A percentile compares a stretch with the other conserved stretches of the same genome.
These are phyloP conservation scores for Exophiala mesophila DNA, from an alignment of 2,329 filamentous ascomycete genomes.

Conservation along the genomic window DNA sequence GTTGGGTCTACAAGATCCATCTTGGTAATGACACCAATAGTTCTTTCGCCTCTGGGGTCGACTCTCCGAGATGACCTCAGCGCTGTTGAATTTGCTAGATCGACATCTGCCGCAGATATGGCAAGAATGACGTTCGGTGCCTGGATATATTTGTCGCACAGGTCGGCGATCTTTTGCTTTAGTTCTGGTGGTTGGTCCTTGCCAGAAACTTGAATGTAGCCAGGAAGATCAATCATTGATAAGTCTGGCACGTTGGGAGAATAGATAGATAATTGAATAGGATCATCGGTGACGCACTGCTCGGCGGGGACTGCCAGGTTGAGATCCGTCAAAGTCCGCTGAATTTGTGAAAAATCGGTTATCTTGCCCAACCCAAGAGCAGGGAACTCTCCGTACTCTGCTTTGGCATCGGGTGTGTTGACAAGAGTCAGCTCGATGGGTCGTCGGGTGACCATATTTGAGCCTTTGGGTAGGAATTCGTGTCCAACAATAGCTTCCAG, in stretches of 20 bases:
- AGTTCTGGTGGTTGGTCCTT: constrained; percentile 84
- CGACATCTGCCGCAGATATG: constrained; percentile 95
- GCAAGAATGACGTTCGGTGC: constrained; percentile 93
- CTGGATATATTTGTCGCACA: constrained; percentile 98
- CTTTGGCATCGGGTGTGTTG: constrained; percentile 80
- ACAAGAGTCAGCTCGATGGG: constrained; percentile 95
- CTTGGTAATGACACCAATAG: constrained; percentile 98
- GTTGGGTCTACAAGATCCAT: constrained; percentile 92
- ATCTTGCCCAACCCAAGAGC: constrained; percentile 84
- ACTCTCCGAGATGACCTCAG: constrained; percentile 83
- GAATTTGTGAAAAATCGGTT: constrained; percentile 85
- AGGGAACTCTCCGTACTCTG: constrained; percentile 95
- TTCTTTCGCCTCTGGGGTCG: constrained; percentile 88
- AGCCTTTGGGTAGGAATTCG: constrained; percentile 95
- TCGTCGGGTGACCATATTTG: constrained; percentile 94
- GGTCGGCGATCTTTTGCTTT: constrained; percentile 90
- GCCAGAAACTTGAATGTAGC: constrained; percentile 93
- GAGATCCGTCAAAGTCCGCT: constrained; percentile 88
- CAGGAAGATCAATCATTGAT: constrained; percentile 90
- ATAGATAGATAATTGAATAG: constrained; percentile 91
- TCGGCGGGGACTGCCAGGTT: constrained; percentile 87
- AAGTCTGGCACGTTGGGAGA: constrained; percentile 93
- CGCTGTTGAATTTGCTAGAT: constrained; percentile 92
- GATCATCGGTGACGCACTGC: constrained; percentile 93
- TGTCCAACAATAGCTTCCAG: constrained; percentile 95